Evolutionary conservation across 176 grass and related monocot species (phyloP).

Genomic region (Puya raimondii): DNA sequence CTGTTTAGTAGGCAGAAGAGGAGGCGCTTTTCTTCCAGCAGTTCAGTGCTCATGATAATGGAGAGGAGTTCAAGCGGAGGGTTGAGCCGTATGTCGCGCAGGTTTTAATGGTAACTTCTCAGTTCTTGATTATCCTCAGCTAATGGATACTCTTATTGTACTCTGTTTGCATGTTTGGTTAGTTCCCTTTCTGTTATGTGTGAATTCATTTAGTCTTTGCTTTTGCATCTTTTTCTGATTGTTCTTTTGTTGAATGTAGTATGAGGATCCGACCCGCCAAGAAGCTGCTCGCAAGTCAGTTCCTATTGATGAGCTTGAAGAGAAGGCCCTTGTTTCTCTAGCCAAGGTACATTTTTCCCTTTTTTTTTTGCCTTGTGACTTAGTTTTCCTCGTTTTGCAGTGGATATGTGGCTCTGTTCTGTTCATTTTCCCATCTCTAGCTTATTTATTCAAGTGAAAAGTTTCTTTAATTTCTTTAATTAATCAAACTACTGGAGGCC

Average conservation of each 20-base stretch:
- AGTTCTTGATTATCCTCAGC: not conserved
- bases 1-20: slow-evolving; percentile 66
- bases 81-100: slow-evolving; percentile 58
- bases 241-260: slow-evolving; percentile 42
- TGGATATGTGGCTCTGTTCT: no score
- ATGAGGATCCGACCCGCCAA: slow-evolving; percentile 62
- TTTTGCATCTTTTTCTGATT: not conserved
- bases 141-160: slow-evolving; percentile 17
- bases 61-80: slow-evolving; percentile 32
- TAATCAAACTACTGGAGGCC: no score
- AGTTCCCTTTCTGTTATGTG: not conserved
- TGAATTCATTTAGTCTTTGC: not conserved
- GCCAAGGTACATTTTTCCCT: slow-evolving; percentile 52
- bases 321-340: slow-evolving; percentile 70
- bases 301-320: slow-evolving; percentile 69
- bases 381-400: not conserved
- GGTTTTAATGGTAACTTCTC: slow-evolving; percentile 70
- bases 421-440: no score
- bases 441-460: no score
- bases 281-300: slow-evolving; percentile 65
- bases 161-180: not conserved
- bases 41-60: slow-evolving; percentile 35
- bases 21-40: slow-evolving; percentile 73
- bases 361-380: not conserved
- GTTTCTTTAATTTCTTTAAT: no score